A percentile compares a stretch with the other conserved stretches of the same genome.
phyloP scores from a whole-genome alignment of 176 grass and related monocot genomes.

The Luzula sylvatica region DNA sequence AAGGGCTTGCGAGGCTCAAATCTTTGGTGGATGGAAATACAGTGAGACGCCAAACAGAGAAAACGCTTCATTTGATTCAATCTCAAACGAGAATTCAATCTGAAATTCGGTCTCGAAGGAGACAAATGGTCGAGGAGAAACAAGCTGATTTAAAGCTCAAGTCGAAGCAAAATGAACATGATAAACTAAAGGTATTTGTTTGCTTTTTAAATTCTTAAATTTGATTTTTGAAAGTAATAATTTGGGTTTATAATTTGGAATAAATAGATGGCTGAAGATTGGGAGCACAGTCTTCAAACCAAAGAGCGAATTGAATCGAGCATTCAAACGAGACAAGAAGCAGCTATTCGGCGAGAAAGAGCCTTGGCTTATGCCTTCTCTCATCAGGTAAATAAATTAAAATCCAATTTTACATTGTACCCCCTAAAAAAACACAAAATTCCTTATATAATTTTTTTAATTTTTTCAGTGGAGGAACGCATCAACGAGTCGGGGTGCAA shows the following conservation, averaged over 20 bases:
- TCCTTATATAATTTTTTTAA: neutral
- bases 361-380: constrained; percentile 94
- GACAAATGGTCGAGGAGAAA: constrained; percentile 79
- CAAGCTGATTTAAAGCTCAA: constrained; percentile 79
- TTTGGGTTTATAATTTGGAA: constrained; percentile 6
- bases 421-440: neutral
- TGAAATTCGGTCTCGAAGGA: constrained; percentile 60
- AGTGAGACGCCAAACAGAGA: constrained; percentile 59
- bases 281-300: constrained; percentile 76
- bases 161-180: constrained; percentile 63
- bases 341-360: constrained; percentile 76
- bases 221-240: neutral
- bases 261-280: constrained; percentile 64
- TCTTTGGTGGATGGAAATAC: constrained; percentile 64
- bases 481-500: constrained; percentile 38
- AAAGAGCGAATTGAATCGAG: constrained; percentile 66
- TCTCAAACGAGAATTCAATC: constrained; percentile 65
- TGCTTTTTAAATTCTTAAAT: neutral
- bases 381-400: constrained; percentile 50
- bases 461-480: constrained; percentile 54
- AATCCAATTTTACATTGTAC: neutral
- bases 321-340: constrained; percentile 70
- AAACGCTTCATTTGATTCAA: constrained; percentile 63
- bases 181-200: constrained; percentile 60
- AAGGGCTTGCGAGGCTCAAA: constrained; percentile 76